Percentiles rank a stretch among this genome's conserved stretches.
Evolutionary conservation across 2,329 filamentous ascomycete species (phyloP).

Genomic region (Penicillium sp.): DNA sequence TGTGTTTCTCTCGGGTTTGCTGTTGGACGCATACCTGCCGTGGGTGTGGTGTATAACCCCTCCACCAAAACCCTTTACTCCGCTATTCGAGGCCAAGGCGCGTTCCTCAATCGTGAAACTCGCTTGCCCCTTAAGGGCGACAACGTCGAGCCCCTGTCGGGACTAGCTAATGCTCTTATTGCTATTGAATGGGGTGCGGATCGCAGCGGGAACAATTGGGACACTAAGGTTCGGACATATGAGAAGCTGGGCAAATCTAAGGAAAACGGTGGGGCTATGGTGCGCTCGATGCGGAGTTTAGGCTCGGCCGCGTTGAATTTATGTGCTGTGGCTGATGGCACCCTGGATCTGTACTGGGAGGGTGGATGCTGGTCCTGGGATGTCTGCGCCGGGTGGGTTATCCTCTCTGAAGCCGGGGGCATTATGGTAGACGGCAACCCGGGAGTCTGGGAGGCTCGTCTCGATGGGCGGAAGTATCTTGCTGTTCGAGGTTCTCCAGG

Average conservation of each 20-base stretch:
- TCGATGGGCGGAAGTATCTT: slow-evolving; percentile 57
- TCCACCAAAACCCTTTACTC: slow-evolving; percentile 56
- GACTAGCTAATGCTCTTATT: slow-evolving; percentile 52
- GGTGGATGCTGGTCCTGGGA: slow-evolving; percentile 66
- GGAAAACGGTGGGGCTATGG: slow-evolving; percentile 59
- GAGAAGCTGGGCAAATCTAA: slow-evolving; percentile 45
- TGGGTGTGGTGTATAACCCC: slow-evolving; percentile 62
- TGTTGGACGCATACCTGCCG: slow-evolving; percentile 47
- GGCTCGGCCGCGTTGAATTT: slow-evolving; percentile 61
- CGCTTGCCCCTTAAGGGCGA: slow-evolving; percentile 47
- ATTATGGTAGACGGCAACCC: slow-evolving; percentile 58
- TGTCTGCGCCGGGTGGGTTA: slow-evolving; percentile 62
- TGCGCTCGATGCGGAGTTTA: slow-evolving; percentile 56
- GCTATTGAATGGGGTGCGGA: slow-evolving; percentile 62
- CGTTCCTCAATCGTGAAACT: slow-evolving; percentile 42
- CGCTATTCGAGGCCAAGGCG: slow-evolving; percentile 55
- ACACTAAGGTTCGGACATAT: slow-evolving; percentile 56
- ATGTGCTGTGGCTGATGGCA: slow-evolving; percentile 57
- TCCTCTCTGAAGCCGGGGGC: slow-evolving; percentile 59
- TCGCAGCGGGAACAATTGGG: slow-evolving; percentile 55
- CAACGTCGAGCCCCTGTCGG: slow-evolving; percentile 44
- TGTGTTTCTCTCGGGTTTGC: slow-evolving; percentile 59
- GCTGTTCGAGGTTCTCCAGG: slow-evolving; percentile 35
- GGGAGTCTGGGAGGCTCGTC: slow-evolving; percentile 53
- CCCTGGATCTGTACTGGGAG: slow-evolving; percentile 63